These are phyloP conservation scores for Acer saccharum DNA, from an alignment of 345 rosid species.

Conservation along the genomic window DNA sequence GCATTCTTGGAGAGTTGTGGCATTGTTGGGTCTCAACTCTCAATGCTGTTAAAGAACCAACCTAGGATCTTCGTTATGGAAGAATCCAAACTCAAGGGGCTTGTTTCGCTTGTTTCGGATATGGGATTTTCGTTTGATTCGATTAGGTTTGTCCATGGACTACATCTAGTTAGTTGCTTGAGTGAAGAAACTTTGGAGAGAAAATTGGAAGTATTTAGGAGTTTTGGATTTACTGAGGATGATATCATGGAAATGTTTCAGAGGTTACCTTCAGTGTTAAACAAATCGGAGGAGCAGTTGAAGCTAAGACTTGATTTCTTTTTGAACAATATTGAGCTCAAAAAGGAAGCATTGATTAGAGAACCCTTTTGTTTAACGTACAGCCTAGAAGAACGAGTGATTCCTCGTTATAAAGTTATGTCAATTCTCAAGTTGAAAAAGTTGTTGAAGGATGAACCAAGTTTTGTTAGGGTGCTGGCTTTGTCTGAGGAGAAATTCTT, in stretches of 20 bases:
- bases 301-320: slow-evolving; percentile 35
- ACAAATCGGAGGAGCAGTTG: slow-evolving; percentile 33
- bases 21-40: slow-evolving; percentile 37
- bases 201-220: slow-evolving; percentile 29
- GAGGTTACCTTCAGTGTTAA: slow-evolving; percentile 31
- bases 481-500: slow-evolving; percentile 26
- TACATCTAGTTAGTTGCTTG: slow-evolving; percentile 30
- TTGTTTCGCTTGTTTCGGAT: slow-evolving; percentile 24
- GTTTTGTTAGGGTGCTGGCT: slow-evolving; percentile 11
- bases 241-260: slow-evolving; percentile 32
- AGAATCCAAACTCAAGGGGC: slow-evolving; percentile 22
- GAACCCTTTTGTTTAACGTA: slow-evolving; percentile 24
- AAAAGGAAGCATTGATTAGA: slow-evolving; percentile 28
- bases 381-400: slow-evolving; percentile 36
- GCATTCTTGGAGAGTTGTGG: slow-evolving; percentile 33
- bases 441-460: slow-evolving; percentile 30
- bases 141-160: slow-evolving; percentile 44
- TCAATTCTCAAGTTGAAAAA: slow-evolving; percentile 32
- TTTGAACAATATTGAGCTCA: slow-evolving; percentile 21
- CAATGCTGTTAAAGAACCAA: slow-evolving; percentile 27
- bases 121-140: slow-evolving; percentile 42
- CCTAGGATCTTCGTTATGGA: slow-evolving; percentile 31
- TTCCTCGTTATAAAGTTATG: slow-evolving; percentile 41
- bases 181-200: slow-evolving; percentile 27
- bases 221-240: slow-evolving; percentile 34